These are phyloP conservation scores for Aspergillus sp. DNA, from an alignment of 2,329 filamentous ascomycete genomes.

Conservation along the genomic window DNA sequence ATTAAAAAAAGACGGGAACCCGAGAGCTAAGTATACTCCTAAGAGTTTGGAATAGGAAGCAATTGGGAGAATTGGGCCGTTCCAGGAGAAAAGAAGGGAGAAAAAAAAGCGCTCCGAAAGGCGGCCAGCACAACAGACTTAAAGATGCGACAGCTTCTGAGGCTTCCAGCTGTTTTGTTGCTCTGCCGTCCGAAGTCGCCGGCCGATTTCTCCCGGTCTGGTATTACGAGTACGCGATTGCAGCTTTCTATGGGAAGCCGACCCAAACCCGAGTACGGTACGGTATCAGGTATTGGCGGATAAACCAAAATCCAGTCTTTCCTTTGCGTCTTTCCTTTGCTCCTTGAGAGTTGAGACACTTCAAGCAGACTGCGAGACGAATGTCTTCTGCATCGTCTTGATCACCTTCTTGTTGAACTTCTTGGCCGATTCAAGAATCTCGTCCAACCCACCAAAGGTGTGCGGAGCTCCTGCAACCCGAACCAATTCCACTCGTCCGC, in stretches of 20 bases:
- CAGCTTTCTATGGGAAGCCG: not conserved
- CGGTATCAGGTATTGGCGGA: conserved; percentile 15
- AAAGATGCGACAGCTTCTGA: conserved; percentile 1
- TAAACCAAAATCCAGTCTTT: conserved; percentile 19
- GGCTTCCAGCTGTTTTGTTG: not conserved
- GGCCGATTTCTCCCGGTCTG: conserved; percentile 28
- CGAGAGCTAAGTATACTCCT: not conserved
- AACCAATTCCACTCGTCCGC: conserved; percentile 32
- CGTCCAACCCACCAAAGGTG: conserved; percentile 30
- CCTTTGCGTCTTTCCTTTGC: not conserved
- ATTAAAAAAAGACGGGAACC: not conserved
- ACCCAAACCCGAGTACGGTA: not conserved
- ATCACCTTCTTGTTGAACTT: conserved; percentile 30
- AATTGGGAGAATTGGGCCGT: not conserved
- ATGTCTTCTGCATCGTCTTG: conserved; percentile 25
- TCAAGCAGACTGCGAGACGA: conserved; percentile 11
- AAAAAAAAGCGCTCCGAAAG: conserved; percentile 11
- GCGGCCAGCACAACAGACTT: conserved; percentile 9
- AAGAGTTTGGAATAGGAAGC: not conserved
- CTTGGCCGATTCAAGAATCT: conserved; percentile 29
- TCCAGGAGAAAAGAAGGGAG: conserved; percentile 7
- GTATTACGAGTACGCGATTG: conserved; percentile 13
- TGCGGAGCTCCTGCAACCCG: conserved; percentile 37
- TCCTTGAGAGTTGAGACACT: conserved; percentile 1
- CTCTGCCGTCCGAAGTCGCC: conserved; percentile 19